Evolutionary conservation across 2,329 filamentous ascomycete genomes (phyloP), one percentile per base, ranked within the genome.

Genomic region (Fusarium redolens): DNA sequence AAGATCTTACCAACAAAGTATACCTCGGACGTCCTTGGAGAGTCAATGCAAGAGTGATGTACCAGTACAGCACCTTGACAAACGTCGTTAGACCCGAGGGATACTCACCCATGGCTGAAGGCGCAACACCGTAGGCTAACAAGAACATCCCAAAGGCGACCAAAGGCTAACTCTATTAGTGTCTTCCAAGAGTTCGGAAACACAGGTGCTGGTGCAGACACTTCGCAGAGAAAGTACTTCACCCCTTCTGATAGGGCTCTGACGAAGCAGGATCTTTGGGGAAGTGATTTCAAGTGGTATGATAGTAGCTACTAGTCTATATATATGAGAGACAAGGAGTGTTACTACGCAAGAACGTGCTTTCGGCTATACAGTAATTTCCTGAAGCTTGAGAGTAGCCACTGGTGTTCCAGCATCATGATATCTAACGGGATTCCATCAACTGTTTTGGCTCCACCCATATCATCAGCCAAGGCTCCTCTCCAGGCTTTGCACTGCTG

Each of bases 281-380:
- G 28, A 2, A 10, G 14, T 22, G 7, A 50, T 1, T 50, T 50
- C 5, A 50, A 50, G 45, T 31, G 14, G 28, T 31, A 50, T 18
- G 45, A 31, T 17, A 31, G 10, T 1, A 50, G 45, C 20, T 50
- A 22, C 7, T 50, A 50, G 15, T 50, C 11, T 22, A 5, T 8
- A 18, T 20, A 20, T 7, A 14, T 30, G 13, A 47, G 13, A 30
- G 5, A 20, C 5, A 30, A 7, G 25, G 13, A 30, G 5, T 10
- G 7, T 2, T 11, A 20, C 1, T 15, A 14, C 5, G 2, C 12
- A 47, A 47, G 18, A 15, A 15, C 4, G 5, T 9, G 3, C 3
- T 14, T 1, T 30, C 15, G 12, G 5, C 13, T 47, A n/a, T 10
- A 10, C 20, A 20, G 2, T 1, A 47, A 5, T 20, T 5, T 0